Conservation (phyloP, 352 stramenopile genomes). For the Phytophthora ohioensis region DNA sequence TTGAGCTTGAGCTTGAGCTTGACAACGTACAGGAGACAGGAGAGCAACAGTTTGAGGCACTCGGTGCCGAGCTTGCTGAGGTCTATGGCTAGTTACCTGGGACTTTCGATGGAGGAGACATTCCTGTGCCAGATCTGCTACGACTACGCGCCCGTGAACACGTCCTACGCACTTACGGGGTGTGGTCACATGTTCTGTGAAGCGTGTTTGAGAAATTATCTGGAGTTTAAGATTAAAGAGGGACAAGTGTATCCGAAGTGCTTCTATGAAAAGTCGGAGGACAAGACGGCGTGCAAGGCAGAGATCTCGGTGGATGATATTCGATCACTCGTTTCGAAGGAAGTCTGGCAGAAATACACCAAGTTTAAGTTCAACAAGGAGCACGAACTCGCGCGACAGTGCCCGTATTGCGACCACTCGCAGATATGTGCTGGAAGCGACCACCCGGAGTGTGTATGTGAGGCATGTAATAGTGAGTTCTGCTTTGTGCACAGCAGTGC, state of each 20-base stretch:
- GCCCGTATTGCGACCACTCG: constrained; percentile 64
- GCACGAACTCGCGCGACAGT: constrained; percentile 65
- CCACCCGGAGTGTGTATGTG: constrained; percentile 55
- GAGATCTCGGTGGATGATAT: constrained; percentile 60
- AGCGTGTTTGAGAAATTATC: constrained; percentile 63
- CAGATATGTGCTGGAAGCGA: constrained; percentile 58
- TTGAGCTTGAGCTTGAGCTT: constrained; percentile 19
- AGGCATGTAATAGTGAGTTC: constrained; percentile 62
- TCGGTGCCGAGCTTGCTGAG: constrained; percentile 61
- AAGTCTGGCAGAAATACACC: constrained; percentile 77
- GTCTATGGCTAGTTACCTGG: constrained; percentile 62
- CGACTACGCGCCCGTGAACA: constrained; percentile 56
- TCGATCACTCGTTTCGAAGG: constrained; percentile 49
- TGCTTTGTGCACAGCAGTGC: constrained; percentile 92
- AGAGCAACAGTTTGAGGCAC: constrained; percentile 41
- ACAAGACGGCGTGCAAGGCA: constrained; percentile 46
- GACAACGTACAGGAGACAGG: constrained; percentile 29
- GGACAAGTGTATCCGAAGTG: constrained; percentile 78
- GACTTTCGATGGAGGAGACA: constrained; percentile 72
- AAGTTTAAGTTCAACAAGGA: constrained; percentile 90
- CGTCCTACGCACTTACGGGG: constrained; percentile 44
- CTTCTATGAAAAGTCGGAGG: constrained; percentile 58
- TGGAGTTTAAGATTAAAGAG: constrained; percentile 80
- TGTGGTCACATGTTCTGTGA: constrained; percentile 74
- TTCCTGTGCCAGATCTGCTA: constrained; percentile 85